These are phyloP conservation scores for Cyclocybe aegerita DNA, from an alignment of 768 basidiomycete species.

Conservation along the genomic window DNA sequence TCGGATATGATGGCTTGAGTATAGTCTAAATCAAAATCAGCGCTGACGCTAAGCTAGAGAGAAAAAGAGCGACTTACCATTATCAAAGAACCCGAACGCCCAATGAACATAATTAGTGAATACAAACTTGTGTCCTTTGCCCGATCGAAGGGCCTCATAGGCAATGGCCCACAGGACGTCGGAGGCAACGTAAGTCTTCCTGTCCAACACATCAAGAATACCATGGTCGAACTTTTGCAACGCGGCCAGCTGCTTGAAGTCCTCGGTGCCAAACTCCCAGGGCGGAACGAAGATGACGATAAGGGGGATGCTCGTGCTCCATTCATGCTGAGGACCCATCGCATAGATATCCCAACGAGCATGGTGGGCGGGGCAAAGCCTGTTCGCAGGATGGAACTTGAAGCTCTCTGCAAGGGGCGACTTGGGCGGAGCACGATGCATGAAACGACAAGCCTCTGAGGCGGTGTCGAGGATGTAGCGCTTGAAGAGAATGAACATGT, in stretches of 20 bases:
- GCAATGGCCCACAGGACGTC: slow-evolving; percentile 23
- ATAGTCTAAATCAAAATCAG: slow-evolving; percentile 4
- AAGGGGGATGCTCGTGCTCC: slow-evolving; percentile 11
- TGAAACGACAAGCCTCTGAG: slow-evolving; percentile 15
- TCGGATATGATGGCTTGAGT: slow-evolving; percentile 11
- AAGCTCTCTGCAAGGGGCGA: slow-evolving; percentile 10
- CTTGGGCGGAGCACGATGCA: slow-evolving; percentile 2
- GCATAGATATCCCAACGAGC: slow-evolving; percentile 25
- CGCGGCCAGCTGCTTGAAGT: slow-evolving; percentile 17
- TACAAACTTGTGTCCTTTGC: slow-evolving; percentile 21
- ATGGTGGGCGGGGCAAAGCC: slow-evolving; percentile 20
- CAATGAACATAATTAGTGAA: slow-evolving; percentile 24
- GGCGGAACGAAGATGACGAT: slow-evolving; percentile 23
- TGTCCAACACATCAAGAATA: slow-evolving; percentile 14
- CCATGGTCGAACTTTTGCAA: slow-evolving; percentile 16
- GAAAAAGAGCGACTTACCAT: slow-evolving; percentile 3
- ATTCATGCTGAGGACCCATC: slow-evolving; percentile 4
- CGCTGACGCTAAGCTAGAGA: not conserved
- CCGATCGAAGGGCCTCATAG: slow-evolving; percentile 18
- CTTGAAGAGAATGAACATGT: slow-evolving; percentile 12
- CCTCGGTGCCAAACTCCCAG: slow-evolving; percentile 19
- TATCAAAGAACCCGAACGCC: slow-evolving; percentile 23
- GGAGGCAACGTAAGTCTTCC: slow-evolving; percentile 5
- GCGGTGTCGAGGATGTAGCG: slow-evolving; percentile 20
- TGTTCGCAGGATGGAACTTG: slow-evolving; percentile 16